Evolutionary conservation across 139 green algal genomes (phyloP), one percentile per base, ranked within the genome.

Genomic region (Pycnococcus provasolii): DNA sequence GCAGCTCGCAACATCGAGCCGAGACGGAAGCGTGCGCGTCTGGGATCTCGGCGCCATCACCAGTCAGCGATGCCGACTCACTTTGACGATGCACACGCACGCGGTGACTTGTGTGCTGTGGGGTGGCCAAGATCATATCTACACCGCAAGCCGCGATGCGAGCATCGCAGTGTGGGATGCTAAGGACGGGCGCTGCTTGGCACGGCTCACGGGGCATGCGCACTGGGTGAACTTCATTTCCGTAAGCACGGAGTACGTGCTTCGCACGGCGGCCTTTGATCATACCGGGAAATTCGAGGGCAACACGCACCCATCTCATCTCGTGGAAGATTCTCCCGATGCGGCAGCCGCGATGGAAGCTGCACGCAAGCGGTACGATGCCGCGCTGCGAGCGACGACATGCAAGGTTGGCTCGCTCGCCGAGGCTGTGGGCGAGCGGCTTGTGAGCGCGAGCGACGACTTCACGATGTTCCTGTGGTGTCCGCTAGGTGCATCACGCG

Each of bases 201-300:
- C 26, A 6, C 80, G 77, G 39, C 76, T 97, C 1, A 87, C 86
- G 60, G 92, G 91, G 5, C 93, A 99, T 63, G 93, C 81, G 1
- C 93, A 99, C 80, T 99, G 91, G 91, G 93, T 97, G 53, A 99
- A 99, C 81, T 92, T 86, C 2, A 78, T 99, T 58, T 88, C 91
- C 54, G 77, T 99, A 2, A 90, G 77, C 67, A 85, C 81, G 11
- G 91, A 95, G 68, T 82, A 87, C 68, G 92, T 78, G 13, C 79
- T 98, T 58, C 73, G 92, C 6, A 95, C 86, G 11, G 92, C 92
- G 0, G 74, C 90, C 2, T 95, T 84, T 71, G 91, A 99, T 77
- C 87, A 97, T 81, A 88, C 47, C 2, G 91, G 87, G 1, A 71
- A 46, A 8, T 43, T 8, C 46, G 45, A 47, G 47, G 62, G n/a